phyloP scores from a whole-genome alignment of 768 basidiomycete species.

The Boletales sp. region DNA sequence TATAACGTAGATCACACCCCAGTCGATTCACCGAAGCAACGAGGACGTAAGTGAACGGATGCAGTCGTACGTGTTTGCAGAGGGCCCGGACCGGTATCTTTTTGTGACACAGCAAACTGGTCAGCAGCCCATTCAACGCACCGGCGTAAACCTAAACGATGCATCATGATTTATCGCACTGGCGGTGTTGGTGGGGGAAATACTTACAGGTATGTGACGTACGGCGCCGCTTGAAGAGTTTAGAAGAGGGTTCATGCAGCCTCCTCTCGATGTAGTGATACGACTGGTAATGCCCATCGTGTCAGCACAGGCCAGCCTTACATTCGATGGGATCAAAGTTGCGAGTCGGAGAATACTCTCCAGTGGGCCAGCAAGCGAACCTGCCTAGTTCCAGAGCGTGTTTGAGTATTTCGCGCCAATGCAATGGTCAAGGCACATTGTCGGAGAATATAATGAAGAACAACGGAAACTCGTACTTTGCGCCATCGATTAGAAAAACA shows the following conservation, averaged over 20 bases:
- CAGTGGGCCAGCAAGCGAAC: not conserved
- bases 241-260: no score
- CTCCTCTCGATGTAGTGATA: not conserved
- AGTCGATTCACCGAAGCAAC: no score
- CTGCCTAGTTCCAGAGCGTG: not conserved
- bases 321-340: no score
- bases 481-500: slow-evolving; percentile 5
- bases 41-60: no score
- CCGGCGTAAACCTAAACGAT: slow-evolving; percentile 4
- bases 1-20: no score
- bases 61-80: not conserved
- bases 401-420: not conserved
- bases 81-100: no score
- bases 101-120: no score
- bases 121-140: not conserved
- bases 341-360: not conserved
- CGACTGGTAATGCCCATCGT: not conserved
- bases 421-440: not conserved
- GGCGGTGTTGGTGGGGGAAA: not conserved
- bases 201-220: not conserved
- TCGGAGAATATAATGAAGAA: slow-evolving; percentile 1
- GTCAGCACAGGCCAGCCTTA: not conserved
- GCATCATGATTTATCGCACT: not conserved
- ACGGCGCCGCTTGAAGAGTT: not conserved
- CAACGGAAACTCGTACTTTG: slow-evolving; percentile 9